These are phyloP conservation scores for Furculomyces boomerangus DNA, from an alignment of 371 early-diverging fungal species.

Conservation along the genomic window DNA sequence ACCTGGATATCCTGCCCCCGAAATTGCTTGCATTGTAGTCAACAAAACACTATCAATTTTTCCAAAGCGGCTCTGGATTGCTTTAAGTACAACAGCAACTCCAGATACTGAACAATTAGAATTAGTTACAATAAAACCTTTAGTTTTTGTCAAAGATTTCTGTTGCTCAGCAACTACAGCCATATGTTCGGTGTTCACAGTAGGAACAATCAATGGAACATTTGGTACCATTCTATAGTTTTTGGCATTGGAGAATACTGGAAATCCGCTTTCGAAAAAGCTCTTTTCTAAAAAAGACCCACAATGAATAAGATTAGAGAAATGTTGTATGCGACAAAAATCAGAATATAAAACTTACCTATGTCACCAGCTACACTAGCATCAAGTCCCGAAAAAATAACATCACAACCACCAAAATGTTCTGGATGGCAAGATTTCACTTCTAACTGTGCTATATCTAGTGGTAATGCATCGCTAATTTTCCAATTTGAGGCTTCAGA, in stretches of 20 bases:
- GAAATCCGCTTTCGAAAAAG: constrained; percentile 63
- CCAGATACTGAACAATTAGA: constrained; percentile 96
- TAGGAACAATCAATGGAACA: constrained; percentile 86
- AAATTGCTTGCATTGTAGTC: constrained; percentile 87
- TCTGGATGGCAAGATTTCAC: constrained; percentile 63
- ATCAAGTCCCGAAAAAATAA: constrained; percentile 89
- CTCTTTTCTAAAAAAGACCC: constrained; percentile 24
- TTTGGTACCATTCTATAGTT: constrained; percentile 76
- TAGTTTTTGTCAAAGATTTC: constrained; percentile 30
- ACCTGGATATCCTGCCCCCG: constrained; percentile 94
- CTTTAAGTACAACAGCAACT: constrained; percentile 76
- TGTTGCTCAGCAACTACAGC: constrained; percentile 61
- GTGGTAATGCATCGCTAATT: constrained; percentile 59
- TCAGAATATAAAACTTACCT: neutral
- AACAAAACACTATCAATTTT: constrained; percentile 59
- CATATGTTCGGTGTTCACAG: constrained; percentile 76
- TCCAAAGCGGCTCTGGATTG: constrained; percentile 77
- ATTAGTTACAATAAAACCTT: constrained; percentile 88
- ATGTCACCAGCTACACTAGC: constrained; percentile 83
- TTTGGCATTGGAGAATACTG: constrained; percentile 88
- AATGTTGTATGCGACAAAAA: neutral
- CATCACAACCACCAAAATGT: constrained; percentile 59
- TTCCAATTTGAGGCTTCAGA: constrained; percentile 69
- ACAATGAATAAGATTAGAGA: neutral
- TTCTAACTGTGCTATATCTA: constrained; percentile 29